These are phyloP conservation scores for Globisporangium mamillatum DNA, from an alignment of 352 stramenopile species.

Conservation along the genomic window DNA sequence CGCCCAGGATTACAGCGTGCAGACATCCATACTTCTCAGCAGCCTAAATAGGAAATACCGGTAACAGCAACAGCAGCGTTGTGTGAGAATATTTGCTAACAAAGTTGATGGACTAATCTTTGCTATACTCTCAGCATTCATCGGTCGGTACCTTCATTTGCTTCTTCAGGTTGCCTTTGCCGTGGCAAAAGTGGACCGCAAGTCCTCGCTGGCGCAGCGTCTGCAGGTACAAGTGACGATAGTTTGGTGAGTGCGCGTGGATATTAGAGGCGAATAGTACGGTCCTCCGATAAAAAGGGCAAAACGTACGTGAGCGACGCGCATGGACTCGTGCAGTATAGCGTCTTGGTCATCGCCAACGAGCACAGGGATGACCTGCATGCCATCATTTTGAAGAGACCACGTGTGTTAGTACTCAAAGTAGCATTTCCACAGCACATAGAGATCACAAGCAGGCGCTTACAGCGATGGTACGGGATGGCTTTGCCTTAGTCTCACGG, in stretches of 20 bases:
- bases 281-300: not conserved
- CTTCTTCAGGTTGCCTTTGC: slow-evolving; percentile 80
- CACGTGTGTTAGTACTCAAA: not conserved
- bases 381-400: not conserved
- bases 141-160: slow-evolving; percentile 71
- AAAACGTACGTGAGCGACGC: slow-evolving; percentile 44
- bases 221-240: slow-evolving; percentile 16
- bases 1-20: slow-evolving; percentile 73
- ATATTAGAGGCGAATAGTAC: not conserved
- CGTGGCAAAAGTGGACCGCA: slow-evolving; percentile 83
- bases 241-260: not conserved
- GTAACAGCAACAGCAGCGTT: not conserved
- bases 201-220: slow-evolving; percentile 53
- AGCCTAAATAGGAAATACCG: slow-evolving; percentile 25
- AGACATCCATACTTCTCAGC: slow-evolving; percentile 67
- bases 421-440: not conserved
- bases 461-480: slow-evolving; percentile 49
- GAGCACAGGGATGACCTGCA: slow-evolving; percentile 67
- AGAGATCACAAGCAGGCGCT: not conserved
- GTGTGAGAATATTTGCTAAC: not conserved
- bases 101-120: not conserved
- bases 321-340: slow-evolving; percentile 65
- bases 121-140: not conserved
- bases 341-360: slow-evolving; percentile 34
- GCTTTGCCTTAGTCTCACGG: slow-evolving; percentile 25